Evolutionary conservation across 768 basidiomycete species (phyloP).

Genomic region (Boletus tomentosulus): DNA sequence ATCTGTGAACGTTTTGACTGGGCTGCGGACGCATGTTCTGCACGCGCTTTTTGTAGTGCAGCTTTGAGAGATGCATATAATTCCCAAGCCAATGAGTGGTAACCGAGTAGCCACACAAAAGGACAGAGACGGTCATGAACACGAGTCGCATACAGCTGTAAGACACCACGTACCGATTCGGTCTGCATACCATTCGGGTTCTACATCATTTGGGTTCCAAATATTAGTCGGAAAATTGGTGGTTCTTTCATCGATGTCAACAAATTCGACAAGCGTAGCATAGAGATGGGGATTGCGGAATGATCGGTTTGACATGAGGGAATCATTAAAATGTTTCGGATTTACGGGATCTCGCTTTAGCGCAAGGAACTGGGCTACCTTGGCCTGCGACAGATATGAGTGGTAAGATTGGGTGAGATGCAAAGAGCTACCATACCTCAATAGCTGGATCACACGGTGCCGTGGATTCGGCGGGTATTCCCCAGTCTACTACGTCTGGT

Average conservation of each 20-base stretch:
- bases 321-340: conserved; percentile 93
- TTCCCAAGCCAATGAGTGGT: not conserved
- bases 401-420: not conserved
- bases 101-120: conserved; percentile 2
- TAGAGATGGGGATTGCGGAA: conserved; percentile 98
- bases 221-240: conserved; percentile 72
- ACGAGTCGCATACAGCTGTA: conserved; percentile 18
- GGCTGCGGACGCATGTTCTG: conserved; percentile 52
- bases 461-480: conserved; percentile 59
- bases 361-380: conserved; percentile 72
- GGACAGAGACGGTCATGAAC: conserved; percentile 21
- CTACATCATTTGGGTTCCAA: conserved; percentile 69
- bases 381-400: conserved; percentile 47
- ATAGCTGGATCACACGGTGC: conserved; percentile 59
- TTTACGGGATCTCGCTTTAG: conserved; percentile 60
- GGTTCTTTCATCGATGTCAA: conserved; percentile 84
- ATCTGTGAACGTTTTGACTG: conserved; percentile 63
- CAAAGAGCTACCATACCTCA: conserved; percentile 39
- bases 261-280: conserved; percentile 90
- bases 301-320: conserved; percentile 85
- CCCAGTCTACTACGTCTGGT: conserved; percentile 67
- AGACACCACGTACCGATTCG: conserved; percentile 60
- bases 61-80: conserved; percentile 39
- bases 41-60: conserved; percentile 55
- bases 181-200: conserved; percentile 71